Evolutionary conservation across 306 rosid species (phyloP), one percentile per base, ranked within the genome.

Genomic region (Quercus parvula): DNA sequence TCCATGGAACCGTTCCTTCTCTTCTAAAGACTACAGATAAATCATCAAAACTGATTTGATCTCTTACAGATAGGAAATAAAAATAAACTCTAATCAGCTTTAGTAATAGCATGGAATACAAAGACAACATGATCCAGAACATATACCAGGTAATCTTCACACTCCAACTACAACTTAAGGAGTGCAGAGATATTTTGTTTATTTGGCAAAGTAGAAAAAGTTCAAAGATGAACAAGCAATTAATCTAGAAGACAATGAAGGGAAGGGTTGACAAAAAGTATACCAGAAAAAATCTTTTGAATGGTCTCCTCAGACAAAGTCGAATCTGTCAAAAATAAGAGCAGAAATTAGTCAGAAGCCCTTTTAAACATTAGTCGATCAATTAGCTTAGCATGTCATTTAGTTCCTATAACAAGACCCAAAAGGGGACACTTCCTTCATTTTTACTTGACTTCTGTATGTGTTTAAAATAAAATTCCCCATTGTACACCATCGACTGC

Each of bases 1-100:
- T 85, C 97, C 86, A 63, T 85, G 90, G 81, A 91, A 92, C 51
- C 13, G 92, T 70, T 92, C 91, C 92, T 92, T 91, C 76, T 91
- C 97, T 87, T 88, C 95, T 52, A 63, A 62, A 3, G 31, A 30
- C 31, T 30, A 30, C 5, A 18, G 97, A 88, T 78, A 92, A 81
- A 89, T 89, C 99, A 80, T 91, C 92, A 77, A 92, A 86, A 82
- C 58, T 80, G 81, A 91, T 86, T 80, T 90, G 89, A 76, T 81
- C 92, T 76, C 95, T 97, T 94, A 85, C 78, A 81, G 54, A 77
- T 56, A 75, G 10, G 10, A 61, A 62, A 54, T 20, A 78, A 4
- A 75, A 77, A 71, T 62, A 7, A 64, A 11, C 56, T 57, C 31
- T 46, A 68, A 84, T 63, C 73, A 81, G 73, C 24, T 71, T 30